Percentiles rank a stretch among this genome's conserved stretches.
Evolutionary conservation across 495 filamentous ascomycete genomes (phyloP).

Genomic region (Umbilicaria muhlenbergii): DNA sequence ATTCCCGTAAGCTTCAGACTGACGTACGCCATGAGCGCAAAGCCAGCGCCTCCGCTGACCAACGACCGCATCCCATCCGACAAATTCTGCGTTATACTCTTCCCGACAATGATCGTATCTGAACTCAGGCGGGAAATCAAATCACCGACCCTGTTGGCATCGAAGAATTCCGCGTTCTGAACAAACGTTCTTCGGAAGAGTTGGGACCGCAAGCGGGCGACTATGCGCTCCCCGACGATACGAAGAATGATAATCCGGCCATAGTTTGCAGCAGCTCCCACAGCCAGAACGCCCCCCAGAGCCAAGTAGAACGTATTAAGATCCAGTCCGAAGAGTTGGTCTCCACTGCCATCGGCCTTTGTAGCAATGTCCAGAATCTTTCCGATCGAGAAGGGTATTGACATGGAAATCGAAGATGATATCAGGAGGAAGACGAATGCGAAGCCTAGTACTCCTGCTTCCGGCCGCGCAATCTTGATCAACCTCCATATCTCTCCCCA

Average conservation of each 20-base stretch:
- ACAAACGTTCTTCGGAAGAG: slow-evolving; percentile 81
- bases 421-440: slow-evolving; percentile 75
- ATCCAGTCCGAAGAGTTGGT: slow-evolving; percentile 55
- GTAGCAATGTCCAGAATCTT: slow-evolving; percentile 85
- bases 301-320: slow-evolving; percentile 64
- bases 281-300: slow-evolving; percentile 48
- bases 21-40: slow-evolving; percentile 83
- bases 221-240: slow-evolving; percentile 91
- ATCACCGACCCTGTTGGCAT: slow-evolving; percentile 92
- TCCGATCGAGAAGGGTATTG: slow-evolving; percentile 89
- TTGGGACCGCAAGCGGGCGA: slow-evolving; percentile 72
- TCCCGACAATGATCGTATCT: slow-evolving; percentile 93
- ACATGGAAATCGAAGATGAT: slow-evolving; percentile 83
- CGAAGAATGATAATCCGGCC: slow-evolving; percentile 83
- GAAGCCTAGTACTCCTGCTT: slow-evolving; percentile 57
- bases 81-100: slow-evolving; percentile 94
- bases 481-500: slow-evolving; percentile 71
- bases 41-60: slow-evolving; percentile 77
- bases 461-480: slow-evolving; percentile 75
- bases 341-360: slow-evolving; percentile 18
- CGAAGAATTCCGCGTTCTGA: slow-evolving; percentile 97
- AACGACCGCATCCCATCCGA: slow-evolving; percentile 81
- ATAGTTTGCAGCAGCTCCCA: slow-evolving; percentile 80
- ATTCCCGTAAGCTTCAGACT: slow-evolving; percentile 82
- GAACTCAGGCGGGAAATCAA: slow-evolving; percentile 88